These are phyloP conservation scores for Cornus controversa DNA, from an alignment of 148 eudicot species.

Conservation along the genomic window DNA sequence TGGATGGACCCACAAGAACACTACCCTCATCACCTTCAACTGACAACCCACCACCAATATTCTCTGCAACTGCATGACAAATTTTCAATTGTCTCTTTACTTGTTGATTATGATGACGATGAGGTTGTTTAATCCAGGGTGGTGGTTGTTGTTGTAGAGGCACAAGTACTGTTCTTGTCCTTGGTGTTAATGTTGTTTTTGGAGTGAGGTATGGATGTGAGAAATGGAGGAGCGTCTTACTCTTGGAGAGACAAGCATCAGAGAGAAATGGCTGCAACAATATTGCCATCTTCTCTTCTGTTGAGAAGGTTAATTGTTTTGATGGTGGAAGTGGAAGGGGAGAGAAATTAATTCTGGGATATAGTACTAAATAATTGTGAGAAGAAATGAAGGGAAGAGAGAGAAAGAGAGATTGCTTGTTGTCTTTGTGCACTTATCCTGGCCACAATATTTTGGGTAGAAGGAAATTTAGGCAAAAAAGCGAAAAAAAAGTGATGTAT, in stretches of 20 bases:
- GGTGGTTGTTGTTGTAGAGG: neutral
- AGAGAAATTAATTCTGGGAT: no score
- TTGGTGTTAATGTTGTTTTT: neutral
- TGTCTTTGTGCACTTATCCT: slow-evolving; percentile 6
- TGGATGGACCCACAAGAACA: slow-evolving; percentile 31
- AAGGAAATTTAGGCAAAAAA: neutral
- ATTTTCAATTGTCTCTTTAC: neutral
- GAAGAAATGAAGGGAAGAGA: neutral
- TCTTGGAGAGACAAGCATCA: neutral
- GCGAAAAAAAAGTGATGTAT: no score
- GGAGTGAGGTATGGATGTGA: neutral
- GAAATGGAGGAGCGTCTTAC: slow-evolving; percentile 3
- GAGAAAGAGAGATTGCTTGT: slow-evolving; percentile 10
- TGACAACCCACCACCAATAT: slow-evolving; percentile 3
- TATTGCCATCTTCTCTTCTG: slow-evolving; percentile 30
- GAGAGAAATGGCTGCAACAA: slow-evolving; percentile 16
- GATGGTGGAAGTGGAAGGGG: neutral
- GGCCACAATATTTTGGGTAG: slow-evolving; percentile 18
- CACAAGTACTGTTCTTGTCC: neutral
- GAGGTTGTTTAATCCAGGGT: neutral
- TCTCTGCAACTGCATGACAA: slow-evolving; percentile 14
- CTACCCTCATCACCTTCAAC: slow-evolving; percentile 9
- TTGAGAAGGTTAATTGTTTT: no score
- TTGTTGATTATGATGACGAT: neutral
- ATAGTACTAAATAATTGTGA: no score